Percentiles rank a stretch among this genome's conserved stretches.
These are phyloP conservation scores for Trypanosoma platydactyli DNA, from an alignment of 208 protist species.

Conservation along the genomic window DNA sequence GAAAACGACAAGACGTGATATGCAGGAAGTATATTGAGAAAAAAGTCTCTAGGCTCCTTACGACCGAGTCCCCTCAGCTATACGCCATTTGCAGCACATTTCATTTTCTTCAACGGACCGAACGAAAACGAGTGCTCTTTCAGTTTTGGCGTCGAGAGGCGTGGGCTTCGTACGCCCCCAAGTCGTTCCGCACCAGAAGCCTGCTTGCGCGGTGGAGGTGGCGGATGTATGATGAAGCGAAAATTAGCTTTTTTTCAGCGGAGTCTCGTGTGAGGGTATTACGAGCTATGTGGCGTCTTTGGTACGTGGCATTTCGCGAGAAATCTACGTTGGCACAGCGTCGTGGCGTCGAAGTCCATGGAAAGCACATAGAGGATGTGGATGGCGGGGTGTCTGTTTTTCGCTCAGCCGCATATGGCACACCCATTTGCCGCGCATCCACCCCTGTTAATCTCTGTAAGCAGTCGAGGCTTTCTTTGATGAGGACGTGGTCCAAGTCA, in stretches of 20 bases:
- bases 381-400: neutral
- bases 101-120: slow-evolving; percentile 19
- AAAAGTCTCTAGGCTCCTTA: slow-evolving; percentile 8
- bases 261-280: slow-evolving; percentile 9
- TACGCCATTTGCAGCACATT: slow-evolving; percentile 18
- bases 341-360: no score
- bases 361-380: no score
- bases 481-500: neutral
- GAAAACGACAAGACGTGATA: slow-evolving; percentile 1
- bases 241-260: neutral
- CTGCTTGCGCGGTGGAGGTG: slow-evolving; percentile 24
- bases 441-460: neutral
- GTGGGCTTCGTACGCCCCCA: slow-evolving; percentile 16
- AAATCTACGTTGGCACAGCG: neutral
- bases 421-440: neutral
- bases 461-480: neutral
- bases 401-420: neutral
- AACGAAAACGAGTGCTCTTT: slow-evolving; percentile 29
- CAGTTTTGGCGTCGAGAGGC: slow-evolving; percentile 22
- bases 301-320: slow-evolving; percentile 1
- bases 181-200: slow-evolving; percentile 5
- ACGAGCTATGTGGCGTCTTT: slow-evolving; percentile 11
- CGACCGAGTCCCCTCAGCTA: neutral
- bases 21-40: slow-evolving; percentile 22
- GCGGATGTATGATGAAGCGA: slow-evolving; percentile 21